Base-by-base conservation (phyloP, 331 rosid species). In the Quercus phellos region DNA sequence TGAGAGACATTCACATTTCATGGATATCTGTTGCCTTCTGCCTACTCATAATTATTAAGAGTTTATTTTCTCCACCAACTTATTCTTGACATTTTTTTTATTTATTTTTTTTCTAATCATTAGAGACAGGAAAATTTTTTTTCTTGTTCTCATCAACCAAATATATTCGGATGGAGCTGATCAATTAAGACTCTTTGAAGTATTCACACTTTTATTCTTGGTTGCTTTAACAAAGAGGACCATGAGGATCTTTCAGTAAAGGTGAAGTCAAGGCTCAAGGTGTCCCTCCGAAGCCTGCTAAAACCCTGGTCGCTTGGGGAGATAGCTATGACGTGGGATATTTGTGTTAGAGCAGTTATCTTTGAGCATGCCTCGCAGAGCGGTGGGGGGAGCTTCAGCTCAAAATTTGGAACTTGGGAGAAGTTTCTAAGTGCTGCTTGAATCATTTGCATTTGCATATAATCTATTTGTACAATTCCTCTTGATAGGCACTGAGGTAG, bases 321-420 rank as follows among this genome's bases (percentile, higher is more conserved):
- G 79, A 64, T 87, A 68, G 87, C 88, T 11, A 78, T 24, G 30
- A 77, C 51, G 24, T 89, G 96, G 96, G 89, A 84, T 5, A 18
- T 1, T 7, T 87, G 88, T 54, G 85, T 81, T 59, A 82, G 86
- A 29, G 84, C 78, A 16, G 82, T 77, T 70, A 12, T 88, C 38
- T 21, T 34, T 29, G 89, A 90, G 59, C 70, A 76, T 78, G 91
- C 86, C n/a, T 22, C 53, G 30, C 38, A 46, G 26, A 21, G 22
- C 63, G 90, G 95, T 22, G 95, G 90, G 55, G 93, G 89, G 58
- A 87, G 70, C 60, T 83, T 87, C 64, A 83, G 81, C 82, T 83
- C 92, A 24, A 82, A 32, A 61, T 74, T 83, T 76, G 92, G 90
- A 72, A 78, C n/a, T 1, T 90, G 87, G 90, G 86, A 89, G 77